phyloP scores from a whole-genome alignment of 306 rosid species.

The Acacia acuminata region DNA sequence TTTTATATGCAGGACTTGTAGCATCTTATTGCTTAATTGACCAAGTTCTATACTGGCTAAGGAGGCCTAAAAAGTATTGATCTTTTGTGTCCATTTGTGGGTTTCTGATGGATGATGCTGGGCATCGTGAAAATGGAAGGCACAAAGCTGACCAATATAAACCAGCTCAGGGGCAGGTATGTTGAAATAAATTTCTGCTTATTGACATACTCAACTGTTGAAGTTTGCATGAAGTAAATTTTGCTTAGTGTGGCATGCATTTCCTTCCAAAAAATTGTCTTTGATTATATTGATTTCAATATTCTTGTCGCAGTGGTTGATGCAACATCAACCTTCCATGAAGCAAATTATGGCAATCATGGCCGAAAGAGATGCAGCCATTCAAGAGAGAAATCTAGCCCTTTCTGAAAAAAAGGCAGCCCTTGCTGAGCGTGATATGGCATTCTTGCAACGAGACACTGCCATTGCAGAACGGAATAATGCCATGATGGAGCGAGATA shows the following conservation, averaged over 20 bases:
- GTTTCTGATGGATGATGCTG: constrained; percentile 83
- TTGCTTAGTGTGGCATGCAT: neutral
- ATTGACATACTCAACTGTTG: constrained; percentile 1
- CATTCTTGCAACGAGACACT: constrained; percentile 82
- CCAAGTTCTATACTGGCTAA: constrained; percentile 21
- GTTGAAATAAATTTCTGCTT: neutral
- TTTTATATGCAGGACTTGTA: constrained; percentile 38
- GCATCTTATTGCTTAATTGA: constrained; percentile 29
- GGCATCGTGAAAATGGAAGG: constrained; percentile 92
- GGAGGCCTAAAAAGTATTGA: constrained; percentile 23
- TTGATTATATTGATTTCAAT: neutral
- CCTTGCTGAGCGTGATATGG: constrained; percentile 89
- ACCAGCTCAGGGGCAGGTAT: constrained; percentile 94
- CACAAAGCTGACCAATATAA: constrained; percentile 88
- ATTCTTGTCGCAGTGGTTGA: constrained; percentile 75
- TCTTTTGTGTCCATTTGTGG: constrained; percentile 35
- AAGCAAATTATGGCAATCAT: constrained; percentile 91
- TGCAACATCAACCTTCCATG: constrained; percentile 97
- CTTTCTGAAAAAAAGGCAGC: constrained; percentile 92
- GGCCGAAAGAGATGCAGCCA: constrained; percentile 94
- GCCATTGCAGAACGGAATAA: constrained; percentile 87
- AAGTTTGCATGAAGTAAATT: neutral
- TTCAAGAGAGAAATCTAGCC: constrained; percentile 91
- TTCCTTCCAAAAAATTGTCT: constrained; percentile 5
- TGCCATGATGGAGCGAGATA: constrained; percentile 82